Evolutionary conservation across 805 yeast genomes (phyloP).

Genomic region (Scheffersomyces stipitis): DNA sequence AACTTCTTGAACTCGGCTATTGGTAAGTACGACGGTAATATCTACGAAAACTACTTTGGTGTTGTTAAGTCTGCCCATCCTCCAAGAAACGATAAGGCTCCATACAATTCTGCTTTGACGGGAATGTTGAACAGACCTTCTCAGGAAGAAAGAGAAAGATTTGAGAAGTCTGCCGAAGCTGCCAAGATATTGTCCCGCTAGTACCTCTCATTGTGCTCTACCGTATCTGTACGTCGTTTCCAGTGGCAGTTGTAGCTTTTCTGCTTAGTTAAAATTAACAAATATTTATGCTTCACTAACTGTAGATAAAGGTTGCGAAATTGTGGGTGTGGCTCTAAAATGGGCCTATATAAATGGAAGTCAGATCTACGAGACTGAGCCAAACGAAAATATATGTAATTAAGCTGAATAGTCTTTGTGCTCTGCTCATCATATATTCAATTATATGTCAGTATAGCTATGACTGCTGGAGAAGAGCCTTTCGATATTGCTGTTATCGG

Average conservation of each 20-base stretch:
- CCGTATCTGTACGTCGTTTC: too few relatives aligned
- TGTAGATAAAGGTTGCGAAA: too few relatives aligned
- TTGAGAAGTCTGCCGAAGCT: slow-evolving; percentile 35
- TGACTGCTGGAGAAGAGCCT: not conserved
- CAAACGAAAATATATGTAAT: too few relatives aligned
- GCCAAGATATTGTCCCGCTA: slow-evolving; percentile 30
- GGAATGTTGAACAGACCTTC: slow-evolving; percentile 41
- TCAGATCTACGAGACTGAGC: too few relatives aligned
- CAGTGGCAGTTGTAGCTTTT: too few relatives aligned
- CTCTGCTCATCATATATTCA: too few relatives aligned
- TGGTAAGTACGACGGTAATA: slow-evolving; percentile 44
- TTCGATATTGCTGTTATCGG: slow-evolving; percentile 3
- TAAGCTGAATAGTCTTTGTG: too few relatives aligned
- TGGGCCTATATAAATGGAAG: too few relatives aligned
- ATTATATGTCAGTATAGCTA: too few relatives aligned
- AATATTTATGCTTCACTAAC: too few relatives aligned
- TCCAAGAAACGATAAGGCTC: slow-evolving; percentile 37
- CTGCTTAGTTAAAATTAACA: too few relatives aligned
- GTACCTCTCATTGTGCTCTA: slow-evolving; percentile 1
- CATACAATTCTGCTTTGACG: slow-evolving; percentile 38
- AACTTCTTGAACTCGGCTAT: slow-evolving; percentile 42
- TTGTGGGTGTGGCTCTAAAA: too few relatives aligned
- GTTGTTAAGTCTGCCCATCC: slow-evolving; percentile 36
- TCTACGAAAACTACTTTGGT: slow-evolving; percentile 43
- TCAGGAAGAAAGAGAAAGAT: slow-evolving; percentile 37